Percentiles rank a stretch among this genome's conserved stretches.
Evolutionary conservation across 228 moss, liverwort and hornwort species (phyloP).

Genomic region (Sphagnum magellanicum): DNA sequence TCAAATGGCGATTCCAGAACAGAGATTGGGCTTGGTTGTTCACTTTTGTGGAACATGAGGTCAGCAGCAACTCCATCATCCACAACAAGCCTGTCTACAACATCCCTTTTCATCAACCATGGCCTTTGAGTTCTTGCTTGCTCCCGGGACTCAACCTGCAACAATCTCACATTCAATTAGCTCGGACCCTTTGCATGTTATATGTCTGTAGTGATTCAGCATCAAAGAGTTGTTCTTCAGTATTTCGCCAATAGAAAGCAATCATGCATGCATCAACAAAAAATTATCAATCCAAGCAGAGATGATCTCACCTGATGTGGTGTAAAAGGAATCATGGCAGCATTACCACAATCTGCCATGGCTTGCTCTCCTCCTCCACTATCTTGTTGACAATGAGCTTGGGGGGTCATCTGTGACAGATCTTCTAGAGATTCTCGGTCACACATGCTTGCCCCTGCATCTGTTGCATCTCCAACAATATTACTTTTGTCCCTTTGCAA

Average conservation of each 20-base stretch:
- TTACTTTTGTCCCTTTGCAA: not conserved
- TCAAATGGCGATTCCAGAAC: slow-evolving; percentile 54
- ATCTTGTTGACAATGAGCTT: not conserved
- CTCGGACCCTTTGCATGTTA: too few relatives aligned
- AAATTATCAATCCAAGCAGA: too few relatives aligned
- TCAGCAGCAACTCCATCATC: slow-evolving; percentile 30
- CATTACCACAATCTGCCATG: not conserved
- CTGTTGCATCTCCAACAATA: not conserved
- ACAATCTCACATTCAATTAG: not conserved
- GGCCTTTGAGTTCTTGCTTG: slow-evolving; percentile 24
- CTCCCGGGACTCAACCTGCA: slow-evolving; percentile 31
- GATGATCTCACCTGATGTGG: too few relatives aligned
- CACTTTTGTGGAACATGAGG: slow-evolving; percentile 51
- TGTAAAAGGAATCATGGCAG: not conserved
- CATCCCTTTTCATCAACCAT: slow-evolving; percentile 41
- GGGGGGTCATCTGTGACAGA: slow-evolving; percentile 35
- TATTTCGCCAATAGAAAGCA: too few relatives aligned
- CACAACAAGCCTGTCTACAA: slow-evolving; percentile 17
- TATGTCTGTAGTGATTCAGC: too few relatives aligned
- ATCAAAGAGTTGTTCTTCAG: too few relatives aligned
- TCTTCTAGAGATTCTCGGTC: slow-evolving; percentile 43
- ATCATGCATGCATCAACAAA: too few relatives aligned
- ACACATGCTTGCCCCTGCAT: slow-evolving; percentile 3
- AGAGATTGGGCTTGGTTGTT: slow-evolving; percentile 50
- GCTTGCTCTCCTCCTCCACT: too few relatives aligned